A percentile compares a stretch with the other conserved stretches of the same genome.
These are phyloP conservation scores for Gossypium herbaceum DNA, from an alignment of 345 rosid species.

Conservation along the genomic window DNA sequence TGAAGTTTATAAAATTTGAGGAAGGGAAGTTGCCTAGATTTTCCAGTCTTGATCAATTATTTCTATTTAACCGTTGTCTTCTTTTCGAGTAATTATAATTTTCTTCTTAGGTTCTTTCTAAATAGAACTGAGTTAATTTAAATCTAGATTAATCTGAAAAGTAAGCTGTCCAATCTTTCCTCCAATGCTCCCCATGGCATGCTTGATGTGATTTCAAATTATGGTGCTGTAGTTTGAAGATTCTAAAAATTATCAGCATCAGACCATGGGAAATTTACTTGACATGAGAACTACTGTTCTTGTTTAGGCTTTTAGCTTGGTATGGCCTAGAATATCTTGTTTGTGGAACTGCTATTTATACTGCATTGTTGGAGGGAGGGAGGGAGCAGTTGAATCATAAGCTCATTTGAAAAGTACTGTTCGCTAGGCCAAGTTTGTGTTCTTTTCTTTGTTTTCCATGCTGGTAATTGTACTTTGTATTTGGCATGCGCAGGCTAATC, in stretches of 20 bases:
- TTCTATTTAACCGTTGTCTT: background rate
- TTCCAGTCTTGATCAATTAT: background rate
- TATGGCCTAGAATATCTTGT: background rate
- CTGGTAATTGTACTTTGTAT: background rate
- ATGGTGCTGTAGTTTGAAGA: background rate
- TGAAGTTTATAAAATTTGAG: background rate
- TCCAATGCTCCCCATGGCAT: background rate
- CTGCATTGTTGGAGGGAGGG: background rate
- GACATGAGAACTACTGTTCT: background rate
- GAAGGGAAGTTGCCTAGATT: background rate
- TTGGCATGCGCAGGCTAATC: conserved; percentile 59
- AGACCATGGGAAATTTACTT: background rate
- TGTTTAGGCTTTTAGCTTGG: background rate
- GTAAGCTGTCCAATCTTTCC: background rate
- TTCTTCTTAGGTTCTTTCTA: background rate
- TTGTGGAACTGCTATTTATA: background rate
- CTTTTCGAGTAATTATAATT: background rate
- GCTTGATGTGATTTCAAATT: background rate
- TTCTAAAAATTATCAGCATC: background rate
- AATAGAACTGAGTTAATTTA: background rate
- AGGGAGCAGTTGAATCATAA: background rate
- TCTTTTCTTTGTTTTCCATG: background rate
- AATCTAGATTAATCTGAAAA: background rate
- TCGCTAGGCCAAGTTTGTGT: background rate
- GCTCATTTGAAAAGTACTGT: background rate